These are phyloP conservation scores for Penicillium sp. DNA, from an alignment of 2,329 filamentous ascomycete species.

Conservation along the genomic window DNA sequence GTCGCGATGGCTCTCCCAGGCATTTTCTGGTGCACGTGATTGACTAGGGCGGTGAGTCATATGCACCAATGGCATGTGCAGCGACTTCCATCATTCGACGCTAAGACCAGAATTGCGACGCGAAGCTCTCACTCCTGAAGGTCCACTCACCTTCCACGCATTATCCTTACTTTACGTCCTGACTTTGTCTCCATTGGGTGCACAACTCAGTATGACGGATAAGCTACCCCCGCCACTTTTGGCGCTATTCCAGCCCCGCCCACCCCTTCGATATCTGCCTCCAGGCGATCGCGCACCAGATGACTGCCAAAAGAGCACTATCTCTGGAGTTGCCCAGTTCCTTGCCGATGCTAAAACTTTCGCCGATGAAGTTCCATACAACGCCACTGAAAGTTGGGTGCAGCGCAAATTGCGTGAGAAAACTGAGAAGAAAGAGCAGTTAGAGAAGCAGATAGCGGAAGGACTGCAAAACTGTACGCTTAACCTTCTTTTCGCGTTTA, in stretches of 20 bases:
- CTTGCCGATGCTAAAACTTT: conserved; percentile 73
- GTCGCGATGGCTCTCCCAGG: conserved; percentile 16
- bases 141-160: conserved; percentile 14
- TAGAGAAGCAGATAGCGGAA: conserved; percentile 64
- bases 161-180: conserved; percentile 11
- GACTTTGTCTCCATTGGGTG: conserved; percentile 18
- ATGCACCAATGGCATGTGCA: conserved; percentile 7
- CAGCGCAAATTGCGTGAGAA: conserved; percentile 81
- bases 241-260: conserved; percentile 91
- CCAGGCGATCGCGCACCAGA: conserved; percentile 80
- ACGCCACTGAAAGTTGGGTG: conserved; percentile 89
- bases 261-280: conserved; percentile 84
- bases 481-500: background rate
- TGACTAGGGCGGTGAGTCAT: background rate
- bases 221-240: conserved; percentile 90
- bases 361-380: conserved; percentile 72
- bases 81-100: conserved; percentile 14
- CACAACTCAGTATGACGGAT: conserved; percentile 73
- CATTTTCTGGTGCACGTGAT: conserved; percentile 30
- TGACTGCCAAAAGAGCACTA: conserved; percentile 70
- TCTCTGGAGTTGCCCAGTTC: conserved; percentile 73
- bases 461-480: conserved; percentile 63
- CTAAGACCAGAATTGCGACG: conserved; percentile 20
- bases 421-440: conserved; percentile 70
- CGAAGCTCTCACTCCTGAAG: conserved; percentile 22